Evolutionary conservation across 2,329 filamentous ascomycete species (phyloP), one percentile per base, ranked within the genome.

Genomic region (Colletotrichum paranaense): DNA sequence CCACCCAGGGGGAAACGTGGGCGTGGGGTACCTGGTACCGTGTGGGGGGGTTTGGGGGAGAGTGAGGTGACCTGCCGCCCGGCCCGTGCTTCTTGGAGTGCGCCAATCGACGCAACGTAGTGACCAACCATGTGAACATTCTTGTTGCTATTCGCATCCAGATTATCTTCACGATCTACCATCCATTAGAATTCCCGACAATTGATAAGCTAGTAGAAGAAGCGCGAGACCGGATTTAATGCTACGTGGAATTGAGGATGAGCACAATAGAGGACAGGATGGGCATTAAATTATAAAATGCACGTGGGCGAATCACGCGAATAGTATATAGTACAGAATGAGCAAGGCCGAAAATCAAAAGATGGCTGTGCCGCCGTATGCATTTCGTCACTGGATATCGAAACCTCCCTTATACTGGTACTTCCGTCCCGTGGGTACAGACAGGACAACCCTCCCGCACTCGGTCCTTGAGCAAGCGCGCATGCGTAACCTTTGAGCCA

Each of bases 401-500:
- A 19, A 65, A 26, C n/a, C 42, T 53, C 12, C 24, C 14, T 38
- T 62, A 73, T 22, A 49, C 56, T 7, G 60, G 9, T 35, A 73
- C 35, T 8, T 73, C 67, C 26, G 35, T 52, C 35, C 49, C 59
- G 14, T 65, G 67, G 2, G 67, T 79, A 78, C 91, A 93, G 22
- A 92, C 84, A 0, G 91, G 90, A 82, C 92, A 94, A 0, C 92
- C 92, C 9, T 87, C 88, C 58, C 87, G 84, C 46, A 96, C 87
- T 74, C 90, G 90, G 78, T 95, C 93, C 76, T 92, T 88, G 73
- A 98, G 83, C 67, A 98, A 81, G 75, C 95, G 89, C 52, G 95
- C 95, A 80, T 95, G 94, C 75, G 94, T 97, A 32, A 98, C 95
- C 83, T 98, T 98, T 35, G 92, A 91, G 0, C 94, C 94, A 7